Base-by-base conservation (phyloP, 2,329 filamentous ascomycete genomes). In the Celoporthe dispersa region DNA sequence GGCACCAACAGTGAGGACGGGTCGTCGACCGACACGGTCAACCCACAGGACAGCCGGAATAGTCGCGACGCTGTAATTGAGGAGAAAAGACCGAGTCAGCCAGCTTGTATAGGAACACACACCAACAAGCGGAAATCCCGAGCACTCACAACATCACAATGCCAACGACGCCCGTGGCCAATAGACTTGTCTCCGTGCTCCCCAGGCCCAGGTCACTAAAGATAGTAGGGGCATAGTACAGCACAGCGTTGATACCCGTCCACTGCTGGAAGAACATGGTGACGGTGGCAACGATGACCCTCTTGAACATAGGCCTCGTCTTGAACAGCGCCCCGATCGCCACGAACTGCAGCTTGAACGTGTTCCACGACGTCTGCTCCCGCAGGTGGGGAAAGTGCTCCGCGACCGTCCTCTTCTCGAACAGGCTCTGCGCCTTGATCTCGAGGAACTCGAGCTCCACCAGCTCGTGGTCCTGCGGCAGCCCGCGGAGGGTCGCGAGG, bases 391-490 rank as follows among this genome's bases (percentile, higher is more conserved):
- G 92, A 78, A 92, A 94, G 33, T 90, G 84, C 72, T 91, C 89
- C 0, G 87, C 86, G 12, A 91, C 84, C 0, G 88, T 88, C 44
- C 89, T 87, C 80, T 94, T 92, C 79, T 95, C 92, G 74, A 95
- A 96, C 25, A 92, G 79, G 0, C 89, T 90, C 78, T 94, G 91
- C 0, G 92, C 91, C 78, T 93, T 92, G 80, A 95, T 94, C 77
- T 95, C 92, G n/a, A 94, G 86, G 76, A 91, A 94, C 75, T 95
- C 93, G 1, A 94, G 84, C 73, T 91, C 86, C 51, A 94, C 87
- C 0, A 93, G 84, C 69, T 92, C 89, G 75, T 94, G 86, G 73
- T 91, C 86, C 22, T 81, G 76, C 0, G 87, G 78, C 0, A 93
- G 84, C 7, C 84, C 85, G 33, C 93, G 88, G 2, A 95, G 87